These are phyloP conservation scores for Salvia splendens DNA, from an alignment of 257 asterid genomes.

Conservation along the genomic window DNA sequence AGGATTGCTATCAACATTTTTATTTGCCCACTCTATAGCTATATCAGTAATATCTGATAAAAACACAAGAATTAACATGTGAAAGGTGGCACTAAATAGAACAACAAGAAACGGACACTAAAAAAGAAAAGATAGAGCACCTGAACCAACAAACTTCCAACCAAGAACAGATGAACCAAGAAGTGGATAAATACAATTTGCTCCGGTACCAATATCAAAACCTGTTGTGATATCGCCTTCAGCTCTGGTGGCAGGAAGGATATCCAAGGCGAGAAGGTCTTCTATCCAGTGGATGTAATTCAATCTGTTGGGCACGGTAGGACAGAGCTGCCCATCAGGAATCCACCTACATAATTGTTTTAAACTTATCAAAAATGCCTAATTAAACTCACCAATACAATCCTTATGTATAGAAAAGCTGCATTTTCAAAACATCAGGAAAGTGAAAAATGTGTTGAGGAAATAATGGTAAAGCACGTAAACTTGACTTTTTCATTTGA, in stretches of 20 bases:
- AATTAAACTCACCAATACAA: not conserved
- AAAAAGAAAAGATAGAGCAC: constrained; percentile 37
- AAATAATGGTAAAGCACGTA: not conserved
- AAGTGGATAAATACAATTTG: constrained; percentile 96
- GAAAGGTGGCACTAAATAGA: constrained; percentile 1
- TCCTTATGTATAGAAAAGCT: not conserved
- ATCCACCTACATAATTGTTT: constrained; percentile 73
- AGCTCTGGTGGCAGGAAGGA: constrained; percentile 38
- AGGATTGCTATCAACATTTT: constrained; percentile 71
- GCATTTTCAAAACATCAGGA: not conserved
- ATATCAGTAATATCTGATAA: constrained; percentile 77
- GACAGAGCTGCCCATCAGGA: constrained; percentile 98
- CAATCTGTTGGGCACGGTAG: constrained; percentile 90
- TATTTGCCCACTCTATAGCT: constrained; percentile 87
- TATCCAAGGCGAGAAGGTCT: constrained; percentile 72
- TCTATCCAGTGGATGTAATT: constrained; percentile 97
- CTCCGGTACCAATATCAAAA: constrained; percentile 95
- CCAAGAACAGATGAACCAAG: constrained; percentile 95
- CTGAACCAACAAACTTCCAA: constrained; percentile 93
- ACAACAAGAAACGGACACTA: not conserved
- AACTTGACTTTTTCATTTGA: not conserved
- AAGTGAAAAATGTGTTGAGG: not conserved
- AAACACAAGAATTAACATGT: constrained; percentile 1
- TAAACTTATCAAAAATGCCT: constrained; percentile 5
- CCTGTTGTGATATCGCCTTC: constrained; percentile 51